These are phyloP conservation scores for Leishmania major DNA, from an alignment of 208 protist species.

Conservation along the genomic window DNA sequence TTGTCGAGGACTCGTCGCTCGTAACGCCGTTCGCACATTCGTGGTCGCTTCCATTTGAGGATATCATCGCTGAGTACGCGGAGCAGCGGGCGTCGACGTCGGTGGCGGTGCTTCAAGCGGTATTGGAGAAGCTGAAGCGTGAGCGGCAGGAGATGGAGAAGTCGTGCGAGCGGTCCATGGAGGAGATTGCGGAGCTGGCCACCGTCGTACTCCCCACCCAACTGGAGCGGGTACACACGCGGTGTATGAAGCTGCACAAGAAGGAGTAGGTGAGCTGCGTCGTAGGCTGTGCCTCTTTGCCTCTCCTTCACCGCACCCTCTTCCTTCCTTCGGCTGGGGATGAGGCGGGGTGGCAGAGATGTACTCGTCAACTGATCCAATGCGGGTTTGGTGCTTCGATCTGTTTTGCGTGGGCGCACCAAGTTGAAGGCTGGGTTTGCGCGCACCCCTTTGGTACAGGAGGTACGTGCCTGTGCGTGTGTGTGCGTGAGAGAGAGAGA, in stretches of 20 bases:
- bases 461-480: background rate
- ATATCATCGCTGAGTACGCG: conserved; percentile 33
- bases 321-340: background rate
- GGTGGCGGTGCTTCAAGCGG: conserved; percentile 34
- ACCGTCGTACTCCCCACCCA: conserved; percentile 33
- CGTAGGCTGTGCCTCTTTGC: background rate
- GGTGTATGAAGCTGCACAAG: conserved; percentile 38
- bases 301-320: background rate
- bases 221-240: conserved; percentile 37
- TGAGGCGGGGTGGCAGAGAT: background rate
- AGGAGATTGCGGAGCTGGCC: conserved; percentile 31
- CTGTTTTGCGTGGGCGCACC: background rate
- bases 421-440: background rate
- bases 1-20: background rate
- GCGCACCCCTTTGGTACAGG: too few relatives aligned
- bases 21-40: conserved; percentile 8
- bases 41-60: conserved; percentile 41
- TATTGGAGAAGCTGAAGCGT: conserved; percentile 41
- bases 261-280: conserved; percentile 18
- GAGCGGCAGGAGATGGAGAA: conserved; percentile 52
- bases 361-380: background rate
- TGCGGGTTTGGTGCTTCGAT: background rate
- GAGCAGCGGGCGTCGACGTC: conserved; percentile 25
- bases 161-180: conserved; percentile 38
- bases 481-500: too few relatives aligned